phyloP scores from a whole-genome alignment of 495 filamentous ascomycete genomes.

The Hypoxylon fragiforme region DNA sequence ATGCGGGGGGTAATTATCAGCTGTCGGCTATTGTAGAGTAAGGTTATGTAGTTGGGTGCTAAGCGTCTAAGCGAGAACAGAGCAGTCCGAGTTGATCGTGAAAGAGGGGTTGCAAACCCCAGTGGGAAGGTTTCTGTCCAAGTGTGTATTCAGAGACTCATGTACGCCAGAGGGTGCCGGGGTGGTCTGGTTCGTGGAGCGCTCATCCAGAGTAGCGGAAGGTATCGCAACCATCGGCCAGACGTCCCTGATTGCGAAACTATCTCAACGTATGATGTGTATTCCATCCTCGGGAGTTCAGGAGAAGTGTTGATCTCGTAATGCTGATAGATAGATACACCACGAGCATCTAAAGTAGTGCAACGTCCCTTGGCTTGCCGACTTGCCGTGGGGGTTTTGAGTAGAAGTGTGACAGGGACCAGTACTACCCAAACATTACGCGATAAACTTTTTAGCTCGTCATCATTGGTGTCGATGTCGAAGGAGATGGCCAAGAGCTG shows the following conservation, averaged over 20 bases:
- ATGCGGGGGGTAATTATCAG: conserved; percentile 33
- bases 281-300: conserved; percentile 17
- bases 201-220: conserved; percentile 12
- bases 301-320: conserved; percentile 4
- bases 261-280: conserved; percentile 12
- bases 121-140: conserved; percentile 4
- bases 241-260: conserved; percentile 29
- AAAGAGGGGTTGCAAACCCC: conserved; percentile 28
- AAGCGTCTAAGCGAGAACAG: conserved; percentile 24
- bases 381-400: conserved; percentile 29
- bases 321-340: conserved; percentile 7
- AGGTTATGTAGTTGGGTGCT: no score
- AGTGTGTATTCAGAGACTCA: no score
- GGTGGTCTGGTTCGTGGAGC: background rate
- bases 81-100: conserved; percentile 12
- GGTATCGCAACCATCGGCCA: conserved; percentile 23
- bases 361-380: conserved; percentile 24
- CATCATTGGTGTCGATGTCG: conserved; percentile 33
- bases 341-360: conserved; percentile 18
- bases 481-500: conserved; percentile 29
- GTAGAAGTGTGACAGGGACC: background rate
- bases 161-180: background rate
- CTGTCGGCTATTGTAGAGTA: conserved; percentile 34
- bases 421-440: conserved; percentile 6
- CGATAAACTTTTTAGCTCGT: conserved; percentile 14